Conservation (phyloP, 257 asterid species). For the Nicotiana tomentosiformis region DNA sequence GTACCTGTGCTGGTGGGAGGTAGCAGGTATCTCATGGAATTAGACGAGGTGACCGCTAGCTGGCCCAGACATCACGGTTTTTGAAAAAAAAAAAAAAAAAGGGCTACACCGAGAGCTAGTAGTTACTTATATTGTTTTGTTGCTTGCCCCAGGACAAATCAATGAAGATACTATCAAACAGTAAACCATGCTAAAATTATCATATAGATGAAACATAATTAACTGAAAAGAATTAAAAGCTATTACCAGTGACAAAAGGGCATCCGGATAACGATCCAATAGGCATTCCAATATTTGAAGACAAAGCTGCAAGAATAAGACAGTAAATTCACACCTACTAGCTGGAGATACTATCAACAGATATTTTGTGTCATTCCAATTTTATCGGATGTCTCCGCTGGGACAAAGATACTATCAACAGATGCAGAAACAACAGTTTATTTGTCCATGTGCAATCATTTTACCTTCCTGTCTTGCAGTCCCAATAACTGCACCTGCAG, state of each 20-base stretch:
- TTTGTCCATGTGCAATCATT: background rate
- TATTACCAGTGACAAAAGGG: constrained; percentile 60
- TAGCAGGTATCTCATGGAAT: no score
- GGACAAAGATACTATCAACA: constrained; percentile 3
- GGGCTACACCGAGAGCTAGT: background rate
- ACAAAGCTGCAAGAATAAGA: constrained; percentile 66
- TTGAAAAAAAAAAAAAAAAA: background rate
- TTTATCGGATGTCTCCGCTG: no score
- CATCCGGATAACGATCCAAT: constrained; percentile 49
- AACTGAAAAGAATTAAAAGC: background rate
- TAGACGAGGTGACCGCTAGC: no score
- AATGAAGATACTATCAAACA: background rate
- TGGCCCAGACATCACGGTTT: no score
- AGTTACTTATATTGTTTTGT: background rate
- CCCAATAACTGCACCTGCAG: constrained; percentile 84
- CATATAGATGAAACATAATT: background rate
- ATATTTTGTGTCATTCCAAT: no score
- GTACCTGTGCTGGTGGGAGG: no score
- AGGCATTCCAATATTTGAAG: constrained; percentile 86
- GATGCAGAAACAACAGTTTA: constrained; percentile 6
- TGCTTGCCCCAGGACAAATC: background rate
- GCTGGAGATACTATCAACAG: constrained; percentile 10
- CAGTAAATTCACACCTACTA: background rate
- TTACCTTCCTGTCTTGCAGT: constrained; percentile 87
- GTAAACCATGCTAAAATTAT: background rate